phyloP scores from a whole-genome alignment of 768 basidiomycete genomes.

The Boletus tomentosulus region DNA sequence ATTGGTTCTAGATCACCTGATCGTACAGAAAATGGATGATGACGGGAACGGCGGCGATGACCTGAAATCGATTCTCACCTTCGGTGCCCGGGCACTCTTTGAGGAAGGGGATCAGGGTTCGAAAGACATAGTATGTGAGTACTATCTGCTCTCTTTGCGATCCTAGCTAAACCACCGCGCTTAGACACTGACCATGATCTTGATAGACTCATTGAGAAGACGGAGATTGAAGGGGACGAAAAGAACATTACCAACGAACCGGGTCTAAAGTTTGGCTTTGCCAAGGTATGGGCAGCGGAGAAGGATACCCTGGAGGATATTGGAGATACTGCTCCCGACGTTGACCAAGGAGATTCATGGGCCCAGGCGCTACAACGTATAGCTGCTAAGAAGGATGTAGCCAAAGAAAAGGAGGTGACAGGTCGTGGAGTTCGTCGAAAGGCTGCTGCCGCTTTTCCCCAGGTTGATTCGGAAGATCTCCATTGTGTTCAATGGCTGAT shows the following conservation, averaged over 20 bases:
- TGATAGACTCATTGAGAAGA: conserved; percentile 81
- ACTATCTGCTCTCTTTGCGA: not conserved
- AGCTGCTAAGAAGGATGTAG: conserved; percentile 38
- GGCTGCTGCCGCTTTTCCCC: conserved; percentile 51
- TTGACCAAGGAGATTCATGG: conserved; percentile 76
- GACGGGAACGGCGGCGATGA: conserved; percentile 71
- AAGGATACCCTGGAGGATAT: conserved; percentile 69
- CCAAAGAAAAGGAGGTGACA: conserved; percentile 48
- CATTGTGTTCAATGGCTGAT: not conserved
- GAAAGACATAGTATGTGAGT: conserved; percentile 68
- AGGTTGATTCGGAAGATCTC: conserved; percentile 20
- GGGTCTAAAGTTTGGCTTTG: conserved; percentile 74
- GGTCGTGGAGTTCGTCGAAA: conserved; percentile 75
- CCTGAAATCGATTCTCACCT: conserved; percentile 84
- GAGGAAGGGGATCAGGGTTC: conserved; percentile 52
- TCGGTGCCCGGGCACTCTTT: conserved; percentile 84
- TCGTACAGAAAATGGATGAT: conserved; percentile 94
- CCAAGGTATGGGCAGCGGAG: conserved; percentile 87
- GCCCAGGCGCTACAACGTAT: conserved; percentile 57
- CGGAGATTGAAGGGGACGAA: conserved; percentile 67
- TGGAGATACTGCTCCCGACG: conserved; percentile 43
- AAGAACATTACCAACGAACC: conserved; percentile 46
- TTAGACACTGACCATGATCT: conserved; percentile 79
- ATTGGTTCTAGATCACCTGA: conserved; percentile 88
- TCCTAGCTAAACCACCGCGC: not conserved